Percentiles rank a stretch among this genome's conserved stretches.
Evolutionary conservation across 768 basidiomycete genomes (phyloP).

Genomic region (Mycena vitilis): DNA sequence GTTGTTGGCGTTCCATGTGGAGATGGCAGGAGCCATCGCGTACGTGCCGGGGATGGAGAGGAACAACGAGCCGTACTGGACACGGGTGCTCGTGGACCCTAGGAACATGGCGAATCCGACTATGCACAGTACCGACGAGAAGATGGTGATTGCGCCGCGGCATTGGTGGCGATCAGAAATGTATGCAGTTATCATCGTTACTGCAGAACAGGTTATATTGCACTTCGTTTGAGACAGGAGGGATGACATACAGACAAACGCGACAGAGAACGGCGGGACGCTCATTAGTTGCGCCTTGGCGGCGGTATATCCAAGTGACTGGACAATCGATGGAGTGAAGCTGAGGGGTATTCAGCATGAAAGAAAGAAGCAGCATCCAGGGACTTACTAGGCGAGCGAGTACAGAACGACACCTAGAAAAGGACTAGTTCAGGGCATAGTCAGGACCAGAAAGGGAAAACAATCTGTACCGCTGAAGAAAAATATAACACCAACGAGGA

Average conservation of each 20-base stretch:
- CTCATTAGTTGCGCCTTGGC: constrained; percentile 62
- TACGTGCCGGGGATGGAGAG: constrained; percentile 56
- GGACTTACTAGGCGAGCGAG: constrained; percentile 60
- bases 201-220: constrained; percentile 25
- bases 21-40: constrained; percentile 51
- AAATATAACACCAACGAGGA: constrained; percentile 60
- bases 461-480: constrained; percentile 61
- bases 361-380: constrained; percentile 25
- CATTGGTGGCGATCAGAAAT: constrained; percentile 43
- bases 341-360: constrained; percentile 51
- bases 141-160: constrained; percentile 44
- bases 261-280: constrained; percentile 55
- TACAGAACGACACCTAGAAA: constrained; percentile 56
- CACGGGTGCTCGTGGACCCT: constrained; percentile 43
- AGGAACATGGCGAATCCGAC: constrained; percentile 54
- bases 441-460: neutral
- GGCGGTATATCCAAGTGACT: constrained; percentile 57
- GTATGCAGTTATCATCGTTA: constrained; percentile 39
- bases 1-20: constrained; percentile 65
- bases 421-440: constrained; percentile 9
- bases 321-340: constrained; percentile 71
- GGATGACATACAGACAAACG: constrained; percentile 41
- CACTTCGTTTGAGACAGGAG: neutral
- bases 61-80: constrained; percentile 61
- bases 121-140: constrained; percentile 47